phyloP scores from a whole-genome alignment of 768 basidiomycete genomes.

The Leccinum sublutescens region DNA sequence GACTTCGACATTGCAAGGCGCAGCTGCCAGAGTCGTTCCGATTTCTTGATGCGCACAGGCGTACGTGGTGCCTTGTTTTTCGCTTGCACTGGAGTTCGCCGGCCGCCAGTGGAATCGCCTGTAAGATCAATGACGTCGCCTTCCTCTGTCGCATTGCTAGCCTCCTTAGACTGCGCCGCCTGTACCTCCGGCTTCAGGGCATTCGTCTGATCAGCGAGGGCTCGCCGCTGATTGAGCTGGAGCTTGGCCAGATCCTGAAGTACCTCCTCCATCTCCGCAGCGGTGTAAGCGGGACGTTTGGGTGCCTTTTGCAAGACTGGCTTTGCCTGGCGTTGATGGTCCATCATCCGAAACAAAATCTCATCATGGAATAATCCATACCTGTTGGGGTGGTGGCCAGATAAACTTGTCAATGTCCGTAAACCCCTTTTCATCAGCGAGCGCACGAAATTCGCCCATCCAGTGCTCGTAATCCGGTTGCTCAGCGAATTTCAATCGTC shows the following conservation, averaged over 20 bases:
- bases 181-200: slow-evolving; percentile 31
- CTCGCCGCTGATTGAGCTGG: slow-evolving; percentile 49
- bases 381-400: slow-evolving; percentile 58
- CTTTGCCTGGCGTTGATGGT: slow-evolving; percentile 26
- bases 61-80: slow-evolving; percentile 29
- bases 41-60: slow-evolving; percentile 39
- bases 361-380: slow-evolving; percentile 12
- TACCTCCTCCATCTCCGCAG: slow-evolving; percentile 51
- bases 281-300: slow-evolving; percentile 27
- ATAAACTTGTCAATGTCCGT: slow-evolving; percentile 58
- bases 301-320: slow-evolving; percentile 21
- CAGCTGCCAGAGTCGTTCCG: slow-evolving; percentile 49
- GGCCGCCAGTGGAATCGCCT: slow-evolving; percentile 35
- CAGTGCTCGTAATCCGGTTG: slow-evolving; percentile 66
- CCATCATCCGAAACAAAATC: slow-evolving; percentile 1
- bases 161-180: slow-evolving; percentile 33
- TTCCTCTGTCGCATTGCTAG: slow-evolving; percentile 19
- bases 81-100: slow-evolving; percentile 17
- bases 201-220: slow-evolving; percentile 53
- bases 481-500: slow-evolving; percentile 66
- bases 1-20: slow-evolving; percentile 43
- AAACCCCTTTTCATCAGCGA: slow-evolving; percentile 62
- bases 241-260: slow-evolving; percentile 60
- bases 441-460: slow-evolving; percentile 60
- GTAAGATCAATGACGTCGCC: slow-evolving; percentile 48